These are phyloP conservation scores for Rhizomucor pusillus DNA, from an alignment of 371 early-diverging fungal species.

Conservation along the genomic window DNA sequence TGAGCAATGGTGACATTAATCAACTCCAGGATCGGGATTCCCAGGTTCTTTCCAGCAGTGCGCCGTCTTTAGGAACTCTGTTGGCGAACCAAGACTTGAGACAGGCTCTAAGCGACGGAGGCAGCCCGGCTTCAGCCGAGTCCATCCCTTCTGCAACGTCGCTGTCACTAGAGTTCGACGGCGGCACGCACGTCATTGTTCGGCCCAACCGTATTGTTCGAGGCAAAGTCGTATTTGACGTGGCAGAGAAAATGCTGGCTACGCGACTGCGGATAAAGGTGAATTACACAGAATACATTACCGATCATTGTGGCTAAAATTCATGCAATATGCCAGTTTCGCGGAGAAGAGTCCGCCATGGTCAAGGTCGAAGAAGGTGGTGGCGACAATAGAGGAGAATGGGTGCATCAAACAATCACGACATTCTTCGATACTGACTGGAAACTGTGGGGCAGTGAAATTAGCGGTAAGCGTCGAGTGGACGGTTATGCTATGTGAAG, in stretches of 20 bases:
- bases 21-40: no score
- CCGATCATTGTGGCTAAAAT: background rate
- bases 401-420: slow-evolving; percentile 43
- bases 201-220: slow-evolving; percentile 45
- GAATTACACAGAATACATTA: slow-evolving; percentile 2
- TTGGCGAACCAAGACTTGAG: no score
- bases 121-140: background rate
- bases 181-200: slow-evolving; percentile 45
- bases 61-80: no score
- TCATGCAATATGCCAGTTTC: slow-evolving; percentile 26
- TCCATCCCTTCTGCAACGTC: background rate
- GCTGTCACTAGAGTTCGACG: slow-evolving; percentile 39
- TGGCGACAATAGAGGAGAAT: slow-evolving; percentile 32
- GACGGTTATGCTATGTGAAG: background rate
- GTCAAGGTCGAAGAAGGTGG: slow-evolving; percentile 44
- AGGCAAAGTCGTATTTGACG: slow-evolving; percentile 35
- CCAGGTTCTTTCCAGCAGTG: no score
- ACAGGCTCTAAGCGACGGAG: no score
- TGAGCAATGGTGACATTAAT: no score
- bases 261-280: slow-evolving; percentile 46
- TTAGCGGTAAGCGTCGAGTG: slow-evolving; percentile 27
- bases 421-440: slow-evolving; percentile 49
- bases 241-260: slow-evolving; percentile 31
- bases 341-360: slow-evolving; percentile 48
- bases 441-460: slow-evolving; percentile 46